These are phyloP conservation scores for Macadamia tetraphylla DNA, from an alignment of 164 flowering plant species.

Conservation along the genomic window DNA sequence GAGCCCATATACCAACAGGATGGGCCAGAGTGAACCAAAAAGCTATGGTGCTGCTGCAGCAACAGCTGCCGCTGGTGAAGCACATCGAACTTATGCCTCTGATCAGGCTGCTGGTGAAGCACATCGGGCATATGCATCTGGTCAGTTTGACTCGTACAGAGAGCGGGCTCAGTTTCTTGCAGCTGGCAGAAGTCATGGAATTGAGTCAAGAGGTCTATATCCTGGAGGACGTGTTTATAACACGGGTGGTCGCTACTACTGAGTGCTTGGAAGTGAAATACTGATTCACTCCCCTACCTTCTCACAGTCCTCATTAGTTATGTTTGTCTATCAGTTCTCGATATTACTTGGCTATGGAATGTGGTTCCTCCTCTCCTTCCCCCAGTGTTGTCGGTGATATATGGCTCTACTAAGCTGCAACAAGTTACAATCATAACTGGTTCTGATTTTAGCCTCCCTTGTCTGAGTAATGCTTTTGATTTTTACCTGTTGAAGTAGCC, in stretches of 20 bases:
- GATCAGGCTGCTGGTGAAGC: conserved; percentile 37
- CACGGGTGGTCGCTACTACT: conserved; percentile 45
- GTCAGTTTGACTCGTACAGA: conserved; percentile 45
- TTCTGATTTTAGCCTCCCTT: no score
- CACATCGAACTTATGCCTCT: conserved; percentile 27
- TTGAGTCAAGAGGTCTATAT: conserved; percentile 56
- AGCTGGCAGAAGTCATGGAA: conserved; percentile 37
- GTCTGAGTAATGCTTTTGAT: no score
- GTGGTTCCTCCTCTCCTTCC: no score
- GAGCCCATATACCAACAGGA: conserved; percentile 24
- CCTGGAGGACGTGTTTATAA: conserved; percentile 64
- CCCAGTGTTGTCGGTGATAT: no score
- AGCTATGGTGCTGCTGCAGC: conserved; percentile 28
- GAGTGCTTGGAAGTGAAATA: not conserved
- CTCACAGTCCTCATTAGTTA: no score
- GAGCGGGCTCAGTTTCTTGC: conserved; percentile 47
- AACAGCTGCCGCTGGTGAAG: conserved; percentile 27
- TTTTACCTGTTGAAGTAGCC: no score
- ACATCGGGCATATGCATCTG: conserved; percentile 31
- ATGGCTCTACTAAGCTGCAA: no score
- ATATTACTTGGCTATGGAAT: no score
- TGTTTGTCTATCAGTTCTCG: no score
- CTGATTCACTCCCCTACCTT: no score
- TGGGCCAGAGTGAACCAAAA: conserved; percentile 34
- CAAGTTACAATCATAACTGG: no score